A percentile compares a stretch with the other conserved stretches of the same genome.
Conservation (phyloP, 495 filamentous ascomycete species). For the Glarea lozoyensis region DNA sequence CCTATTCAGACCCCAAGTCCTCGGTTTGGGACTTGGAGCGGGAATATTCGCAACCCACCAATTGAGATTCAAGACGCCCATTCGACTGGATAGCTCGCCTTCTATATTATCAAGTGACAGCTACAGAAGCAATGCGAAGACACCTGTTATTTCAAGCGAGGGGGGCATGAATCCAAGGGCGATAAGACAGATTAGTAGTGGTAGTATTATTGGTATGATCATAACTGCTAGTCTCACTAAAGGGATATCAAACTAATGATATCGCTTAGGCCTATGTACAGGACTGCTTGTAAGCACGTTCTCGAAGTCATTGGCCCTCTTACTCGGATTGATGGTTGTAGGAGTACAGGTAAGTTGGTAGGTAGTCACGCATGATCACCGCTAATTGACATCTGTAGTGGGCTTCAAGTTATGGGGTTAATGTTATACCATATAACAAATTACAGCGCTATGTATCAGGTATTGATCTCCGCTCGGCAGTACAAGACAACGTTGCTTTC, state of each 20-base stretch:
- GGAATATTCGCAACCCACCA: constrained; percentile 18
- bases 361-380: not conserved
- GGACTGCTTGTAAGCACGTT: constrained; percentile 68
- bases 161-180: constrained; percentile 37
- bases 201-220: constrained; percentile 52
- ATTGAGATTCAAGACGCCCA: constrained; percentile 19
- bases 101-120: constrained; percentile 7
- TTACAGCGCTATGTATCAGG: constrained; percentile 50
- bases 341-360: constrained; percentile 51
- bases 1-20: constrained; percentile 4
- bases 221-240: not conserved
- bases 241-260: not conserved
- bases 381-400: constrained; percentile 34
- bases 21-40: constrained; percentile 11
- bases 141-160: constrained; percentile 21
- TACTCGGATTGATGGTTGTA: constrained; percentile 64
- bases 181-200: constrained; percentile 59
- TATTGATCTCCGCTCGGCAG: constrained; percentile 46
- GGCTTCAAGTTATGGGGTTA: constrained; percentile 64
- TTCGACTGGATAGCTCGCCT: constrained; percentile 23
- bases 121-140: constrained; percentile 18
- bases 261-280: constrained; percentile 46
- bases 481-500: constrained; percentile 63
- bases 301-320: constrained; percentile 60
- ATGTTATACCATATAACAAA: constrained; percentile 53